These are phyloP conservation scores for Hypericum perforatum DNA, from an alignment of 345 rosid genomes.

Conservation along the genomic window DNA sequence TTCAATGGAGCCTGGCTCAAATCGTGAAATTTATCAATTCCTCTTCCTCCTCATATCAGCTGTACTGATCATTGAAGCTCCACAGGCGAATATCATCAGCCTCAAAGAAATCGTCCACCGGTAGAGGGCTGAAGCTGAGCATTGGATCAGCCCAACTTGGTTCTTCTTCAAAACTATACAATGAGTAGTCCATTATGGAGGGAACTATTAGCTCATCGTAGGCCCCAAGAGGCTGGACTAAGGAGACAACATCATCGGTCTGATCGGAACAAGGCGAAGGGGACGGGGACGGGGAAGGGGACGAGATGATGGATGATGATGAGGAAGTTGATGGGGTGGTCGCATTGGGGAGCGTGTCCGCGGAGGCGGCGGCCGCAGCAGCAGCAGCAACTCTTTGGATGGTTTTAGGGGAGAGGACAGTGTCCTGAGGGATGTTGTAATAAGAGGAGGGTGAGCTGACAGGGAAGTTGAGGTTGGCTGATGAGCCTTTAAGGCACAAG, in stretches of 20 bases:
- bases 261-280: not conserved
- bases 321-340: not conserved
- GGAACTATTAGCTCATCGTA: not conserved
- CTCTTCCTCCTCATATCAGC: not conserved
- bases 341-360: not conserved
- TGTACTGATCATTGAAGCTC: not conserved
- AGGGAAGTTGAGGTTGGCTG: slow-evolving; percentile 78
- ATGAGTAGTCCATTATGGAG: not conserved
- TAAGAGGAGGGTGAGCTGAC: slow-evolving; percentile 20
- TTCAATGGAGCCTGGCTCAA: too few species aligned
- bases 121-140: not conserved
- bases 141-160: not conserved
- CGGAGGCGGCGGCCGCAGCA: slow-evolving; percentile 31
- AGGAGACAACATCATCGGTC: not conserved
- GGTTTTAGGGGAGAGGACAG: slow-evolving; percentile 70
- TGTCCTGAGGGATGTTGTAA: slow-evolving; percentile 26
- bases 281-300: not conserved
- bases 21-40: too few species aligned
- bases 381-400: slow-evolving; percentile 82
- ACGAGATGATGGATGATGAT: not conserved
- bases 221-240: not conserved
- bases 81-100: slow-evolving; percentile 1
- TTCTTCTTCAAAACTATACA: not conserved
- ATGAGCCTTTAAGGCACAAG: slow-evolving; percentile 76
- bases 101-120: not conserved